A percentile compares a stretch with the other conserved stretches of the same genome.
phyloP scores from a whole-genome alignment of 495 filamentous ascomycete species.

The Penicillium nucicola region DNA sequence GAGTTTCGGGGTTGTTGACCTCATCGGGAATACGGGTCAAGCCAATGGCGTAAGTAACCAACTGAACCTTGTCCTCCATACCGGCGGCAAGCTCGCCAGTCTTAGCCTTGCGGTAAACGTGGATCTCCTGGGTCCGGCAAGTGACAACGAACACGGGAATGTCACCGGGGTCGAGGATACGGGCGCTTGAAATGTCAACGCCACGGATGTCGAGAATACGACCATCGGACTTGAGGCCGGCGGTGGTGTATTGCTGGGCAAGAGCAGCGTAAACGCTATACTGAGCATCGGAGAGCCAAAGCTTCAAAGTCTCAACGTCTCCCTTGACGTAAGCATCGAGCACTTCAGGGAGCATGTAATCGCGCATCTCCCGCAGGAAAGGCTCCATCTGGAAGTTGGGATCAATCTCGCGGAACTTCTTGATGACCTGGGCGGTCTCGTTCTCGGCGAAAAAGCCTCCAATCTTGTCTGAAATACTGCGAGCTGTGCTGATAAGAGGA shows the following conservation, averaged over 20 bases:
- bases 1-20: slow-evolving; percentile 92
- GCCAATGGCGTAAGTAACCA: slow-evolving; percentile 96
- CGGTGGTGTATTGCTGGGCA: slow-evolving; percentile 88
- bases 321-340: slow-evolving; percentile 98
- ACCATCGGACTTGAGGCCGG: slow-evolving; percentile 89
- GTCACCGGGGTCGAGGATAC: slow-evolving; percentile 94
- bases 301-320: slow-evolving; percentile 82
- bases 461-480: slow-evolving; percentile 87
- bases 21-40: slow-evolving; percentile 91
- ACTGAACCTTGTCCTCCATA: slow-evolving; percentile 97
- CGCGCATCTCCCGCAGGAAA: slow-evolving; percentile 89
- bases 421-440: slow-evolving; percentile 94
- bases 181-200: slow-evolving; percentile 84
- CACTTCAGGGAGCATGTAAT: slow-evolving; percentile 97
- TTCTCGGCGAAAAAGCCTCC: slow-evolving; percentile 98
- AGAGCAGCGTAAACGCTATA: slow-evolving; percentile 92
- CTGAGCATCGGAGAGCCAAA: slow-evolving; percentile 94
- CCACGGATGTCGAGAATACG: slow-evolving; percentile 91
- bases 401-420: slow-evolving; percentile 96
- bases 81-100: slow-evolving; percentile 87
- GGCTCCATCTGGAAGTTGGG: slow-evolving; percentile 91
- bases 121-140: slow-evolving; percentile 95
- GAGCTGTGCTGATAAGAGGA: slow-evolving; percentile 86
- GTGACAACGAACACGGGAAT: slow-evolving; percentile 97
- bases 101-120: slow-evolving; percentile 92